These are phyloP conservation scores for Oryza rufipogon DNA, from an alignment of 176 grass and related monocot species.

Conservation along the genomic window DNA sequence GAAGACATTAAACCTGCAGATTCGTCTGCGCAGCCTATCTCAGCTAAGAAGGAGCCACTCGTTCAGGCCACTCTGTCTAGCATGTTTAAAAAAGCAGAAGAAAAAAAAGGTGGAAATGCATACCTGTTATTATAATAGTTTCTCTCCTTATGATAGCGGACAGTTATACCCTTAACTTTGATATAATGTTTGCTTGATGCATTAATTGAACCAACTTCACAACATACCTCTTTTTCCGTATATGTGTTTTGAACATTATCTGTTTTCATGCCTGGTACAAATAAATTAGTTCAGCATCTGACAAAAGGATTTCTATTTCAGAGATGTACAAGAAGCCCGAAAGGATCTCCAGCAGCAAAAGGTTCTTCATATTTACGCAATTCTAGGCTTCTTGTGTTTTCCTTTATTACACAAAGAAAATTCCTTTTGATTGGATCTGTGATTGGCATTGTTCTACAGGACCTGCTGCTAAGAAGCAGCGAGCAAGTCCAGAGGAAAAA, in stretches of 20 bases:
- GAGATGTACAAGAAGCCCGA: constrained; percentile 47
- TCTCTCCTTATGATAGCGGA: background rate
- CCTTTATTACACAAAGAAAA: background rate
- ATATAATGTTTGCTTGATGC: background rate
- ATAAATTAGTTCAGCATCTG: constrained; percentile 17
- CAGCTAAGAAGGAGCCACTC: constrained; percentile 60
- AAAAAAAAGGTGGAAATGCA: constrained; percentile 58
- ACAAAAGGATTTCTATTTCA: constrained; percentile 44
- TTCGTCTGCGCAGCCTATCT: constrained; percentile 33
- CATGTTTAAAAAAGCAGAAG: constrained; percentile 70
- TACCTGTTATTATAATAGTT: background rate
- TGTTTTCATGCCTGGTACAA: constrained; percentile 11
- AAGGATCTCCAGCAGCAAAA: constrained; percentile 64
- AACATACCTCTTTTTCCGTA: background rate
- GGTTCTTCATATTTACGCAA: constrained; percentile 33
- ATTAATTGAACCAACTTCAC: background rate
- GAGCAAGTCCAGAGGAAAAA: constrained; percentile 40
- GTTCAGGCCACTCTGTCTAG: constrained; percentile 87
- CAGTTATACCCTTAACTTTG: background rate
- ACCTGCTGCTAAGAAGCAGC: constrained; percentile 51
- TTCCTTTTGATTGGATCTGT: background rate
- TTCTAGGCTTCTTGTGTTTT: background rate
- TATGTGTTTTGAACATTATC: background rate
- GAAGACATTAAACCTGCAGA: constrained; percentile 47
- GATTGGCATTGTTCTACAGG: constrained; percentile 45